Percentiles rank a stretch among this genome's conserved stretches.
Conservation (phyloP, 257 asterid genomes). For the Solanum ahanhuiri region DNA sequence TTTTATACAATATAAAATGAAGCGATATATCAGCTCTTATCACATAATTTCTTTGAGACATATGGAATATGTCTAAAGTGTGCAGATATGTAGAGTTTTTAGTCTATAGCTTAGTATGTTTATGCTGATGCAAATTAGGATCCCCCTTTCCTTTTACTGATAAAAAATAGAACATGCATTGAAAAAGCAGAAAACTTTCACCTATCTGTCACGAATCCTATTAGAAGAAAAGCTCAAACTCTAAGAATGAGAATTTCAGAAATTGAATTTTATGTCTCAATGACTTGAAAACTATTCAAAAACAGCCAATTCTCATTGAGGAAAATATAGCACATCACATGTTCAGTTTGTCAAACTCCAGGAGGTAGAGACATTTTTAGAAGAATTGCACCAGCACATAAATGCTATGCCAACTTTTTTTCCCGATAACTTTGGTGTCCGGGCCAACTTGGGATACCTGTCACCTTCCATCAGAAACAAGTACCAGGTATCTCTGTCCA, state of each 20-base stretch:
- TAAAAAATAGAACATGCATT: background rate
- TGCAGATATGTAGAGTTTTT: background rate
- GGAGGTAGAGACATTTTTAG: background rate
- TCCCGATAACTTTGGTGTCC: no score
- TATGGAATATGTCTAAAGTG: background rate
- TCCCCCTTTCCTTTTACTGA: background rate
- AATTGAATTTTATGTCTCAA: background rate
- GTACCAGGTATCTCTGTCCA: background rate
- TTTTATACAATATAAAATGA: background rate
- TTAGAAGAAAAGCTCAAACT: background rate
- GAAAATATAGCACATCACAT: background rate
- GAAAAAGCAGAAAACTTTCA: background rate
- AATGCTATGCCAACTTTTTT: background rate
- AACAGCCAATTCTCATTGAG: background rate
- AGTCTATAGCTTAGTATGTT: background rate
- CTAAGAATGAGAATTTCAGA: background rate
- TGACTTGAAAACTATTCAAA: background rate
- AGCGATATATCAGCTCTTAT: background rate
- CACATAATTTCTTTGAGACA: background rate
- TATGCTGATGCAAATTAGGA: background rate
- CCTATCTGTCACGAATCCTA: background rate
- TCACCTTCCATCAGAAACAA: background rate
- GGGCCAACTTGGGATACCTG: background rate
- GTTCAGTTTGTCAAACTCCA: background rate
- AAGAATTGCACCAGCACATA: background rate